Evolutionary conservation across 352 stramenopile species (phyloP).

Genomic region (Phytophthora capsici): DNA sequence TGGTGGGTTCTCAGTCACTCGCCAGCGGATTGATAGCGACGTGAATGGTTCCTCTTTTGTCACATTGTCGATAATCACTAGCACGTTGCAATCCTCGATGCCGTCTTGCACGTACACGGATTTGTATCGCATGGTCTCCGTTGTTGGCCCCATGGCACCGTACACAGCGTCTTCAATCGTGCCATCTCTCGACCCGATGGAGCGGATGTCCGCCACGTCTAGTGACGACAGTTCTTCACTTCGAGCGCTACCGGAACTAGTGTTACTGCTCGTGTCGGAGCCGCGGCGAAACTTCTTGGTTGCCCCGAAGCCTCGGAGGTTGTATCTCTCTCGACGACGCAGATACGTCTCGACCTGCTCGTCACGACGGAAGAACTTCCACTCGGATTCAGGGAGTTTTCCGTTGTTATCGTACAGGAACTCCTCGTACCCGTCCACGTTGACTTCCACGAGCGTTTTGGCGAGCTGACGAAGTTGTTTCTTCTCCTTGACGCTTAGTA

Average conservation of each 20-base stretch:
- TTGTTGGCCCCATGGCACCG: constrained; percentile 34
- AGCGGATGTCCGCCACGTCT: constrained; percentile 29
- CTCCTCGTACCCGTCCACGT: constrained; percentile 31
- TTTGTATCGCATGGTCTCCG: constrained; percentile 41
- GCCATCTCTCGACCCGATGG: constrained; percentile 34
- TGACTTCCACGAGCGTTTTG: constrained; percentile 33
- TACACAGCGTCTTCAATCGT: constrained; percentile 42
- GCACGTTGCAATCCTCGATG: constrained; percentile 34
- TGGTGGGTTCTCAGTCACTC: constrained; percentile 34
- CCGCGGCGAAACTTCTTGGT: constrained; percentile 28
- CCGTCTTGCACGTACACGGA: constrained; percentile 38
- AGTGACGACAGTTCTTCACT: constrained; percentile 28
- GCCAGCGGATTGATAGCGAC: constrained; percentile 27
- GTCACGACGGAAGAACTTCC: constrained; percentile 33
- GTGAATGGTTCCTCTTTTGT: constrained; percentile 26
- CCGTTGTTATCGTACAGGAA: constrained; percentile 29
- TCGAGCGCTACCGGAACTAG: constrained; percentile 19
- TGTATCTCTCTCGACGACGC: constrained; percentile 30
- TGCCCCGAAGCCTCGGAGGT: constrained; percentile 26
- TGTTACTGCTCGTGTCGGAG: constrained; percentile 17
- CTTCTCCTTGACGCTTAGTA: constrained; percentile 25
- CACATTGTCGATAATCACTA: constrained; percentile 38
- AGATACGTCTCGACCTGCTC: constrained; percentile 32
- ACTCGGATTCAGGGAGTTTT: constrained; percentile 28
- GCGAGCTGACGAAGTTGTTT: constrained; percentile 30